Evolutionary conservation across 75 land plant species (phyloP), one percentile per base, ranked within the genome.

Genomic region (Cryptomeria japonica): DNA sequence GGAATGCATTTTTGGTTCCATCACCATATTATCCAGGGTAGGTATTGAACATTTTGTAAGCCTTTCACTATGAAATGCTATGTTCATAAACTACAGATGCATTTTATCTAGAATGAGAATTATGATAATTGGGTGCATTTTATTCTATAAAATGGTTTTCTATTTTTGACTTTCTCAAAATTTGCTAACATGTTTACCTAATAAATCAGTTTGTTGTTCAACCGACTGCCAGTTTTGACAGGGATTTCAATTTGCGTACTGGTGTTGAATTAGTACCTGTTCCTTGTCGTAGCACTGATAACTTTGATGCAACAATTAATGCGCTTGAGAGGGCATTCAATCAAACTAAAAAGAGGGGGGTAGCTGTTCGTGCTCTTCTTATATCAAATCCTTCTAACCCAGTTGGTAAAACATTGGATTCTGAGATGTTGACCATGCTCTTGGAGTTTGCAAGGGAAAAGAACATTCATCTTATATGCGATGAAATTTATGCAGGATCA

Each of bases 401-500:
- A 18, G 93, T 95, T n/a, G 99, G 98, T 41, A 92, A 83, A 88
- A 44, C 91, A n/a, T 86, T 95, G 31, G 83, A 75, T 72, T 78
- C 90, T 25, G 92, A 95, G 68, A 93, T 90, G 12, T 86, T 97
- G 46, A 72, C 84, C 41, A 77, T 73, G 78, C 85, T 97, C 46
- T 78, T 93, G 25, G 88, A 91, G 85, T 97, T 97, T 92, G 94
- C 90, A 28, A 86, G 83, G 80, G 94, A 92, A 86, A 95, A 95
- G 83, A 93, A 94, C 56, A 95, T 97, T 47, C 99, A 97, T 89
- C 85, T 97, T n/a, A 92, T 97, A 25, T 93, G 89, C 73, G 98
- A 97, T 92, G 99, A 98, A 87, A 88, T 97, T 36, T 98, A 93
- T 90, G 97, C 97, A 25, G 99, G 93, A 7, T 97, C 96, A 41